phyloP scores from a whole-genome alignment of 2,329 filamentous ascomycete species.

The Exophiala phaeomuriformis region DNA sequence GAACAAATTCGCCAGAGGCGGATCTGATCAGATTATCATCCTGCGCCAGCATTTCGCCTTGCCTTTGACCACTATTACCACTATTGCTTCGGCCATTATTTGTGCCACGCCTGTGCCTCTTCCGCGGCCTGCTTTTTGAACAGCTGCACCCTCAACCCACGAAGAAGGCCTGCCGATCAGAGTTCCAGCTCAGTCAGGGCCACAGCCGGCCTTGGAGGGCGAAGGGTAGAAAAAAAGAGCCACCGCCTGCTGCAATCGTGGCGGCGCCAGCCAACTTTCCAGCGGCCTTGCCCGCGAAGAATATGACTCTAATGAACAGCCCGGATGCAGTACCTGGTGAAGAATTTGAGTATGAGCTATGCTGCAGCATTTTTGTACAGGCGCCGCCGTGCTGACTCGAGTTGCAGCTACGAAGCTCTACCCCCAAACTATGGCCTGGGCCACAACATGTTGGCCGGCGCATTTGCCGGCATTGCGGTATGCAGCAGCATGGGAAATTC shows the following conservation, averaged over 20 bases:
- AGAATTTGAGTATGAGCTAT: slow-evolving; percentile 41
- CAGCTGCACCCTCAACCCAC: background rate
- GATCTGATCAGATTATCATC: background rate
- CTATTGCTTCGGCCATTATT: slow-evolving; percentile 1
- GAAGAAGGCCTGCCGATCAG: background rate
- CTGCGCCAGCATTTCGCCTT: slow-evolving; percentile 10
- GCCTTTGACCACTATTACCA: slow-evolving; percentile 2
- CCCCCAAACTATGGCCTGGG: slow-evolving; percentile 88
- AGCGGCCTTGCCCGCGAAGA: slow-evolving; percentile 27
- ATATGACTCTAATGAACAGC: slow-evolving; percentile 25
- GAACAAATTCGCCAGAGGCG: slow-evolving; percentile 15
- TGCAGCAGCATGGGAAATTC: slow-evolving; percentile 29
- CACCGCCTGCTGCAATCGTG: slow-evolving; percentile 21
- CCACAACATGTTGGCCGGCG: slow-evolving; percentile 93
- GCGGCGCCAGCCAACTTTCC: slow-evolving; percentile 27
- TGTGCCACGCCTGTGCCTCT: background rate
- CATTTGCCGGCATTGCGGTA: slow-evolving; percentile 94
- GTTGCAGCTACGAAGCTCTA: slow-evolving; percentile 73
- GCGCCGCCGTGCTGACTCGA: slow-evolving; percentile 10
- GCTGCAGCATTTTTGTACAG: background rate
- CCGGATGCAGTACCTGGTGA: slow-evolving; percentile 37
- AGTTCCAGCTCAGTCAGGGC: background rate
- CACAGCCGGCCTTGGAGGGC: background rate
- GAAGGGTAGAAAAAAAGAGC: background rate
- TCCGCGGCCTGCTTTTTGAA: background rate